Percentiles rank a stretch among this genome's conserved stretches.
Conservation (phyloP, 768 basidiomycete species). For the Boletus pseudopeckii region DNA sequence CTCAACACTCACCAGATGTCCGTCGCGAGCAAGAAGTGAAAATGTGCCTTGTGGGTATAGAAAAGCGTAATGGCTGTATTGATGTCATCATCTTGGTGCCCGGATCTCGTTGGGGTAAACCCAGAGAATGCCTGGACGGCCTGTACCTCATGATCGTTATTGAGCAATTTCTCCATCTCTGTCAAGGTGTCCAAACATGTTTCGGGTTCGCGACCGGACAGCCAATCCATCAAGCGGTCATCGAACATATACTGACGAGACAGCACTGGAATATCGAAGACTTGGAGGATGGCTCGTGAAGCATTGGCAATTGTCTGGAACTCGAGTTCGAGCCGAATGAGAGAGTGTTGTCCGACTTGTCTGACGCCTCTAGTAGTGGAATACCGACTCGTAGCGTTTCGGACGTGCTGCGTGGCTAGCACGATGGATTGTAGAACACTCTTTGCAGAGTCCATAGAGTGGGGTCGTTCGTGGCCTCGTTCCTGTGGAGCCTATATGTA, state of each 20-base stretch:
- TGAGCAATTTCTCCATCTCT: not conserved
- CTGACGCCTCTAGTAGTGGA: not conserved
- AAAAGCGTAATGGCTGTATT: not conserved
- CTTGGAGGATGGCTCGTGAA: constrained; percentile 3
- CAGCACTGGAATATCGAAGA: not conserved
- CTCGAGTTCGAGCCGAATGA: constrained; percentile 3
- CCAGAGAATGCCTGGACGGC: too few relatives aligned
- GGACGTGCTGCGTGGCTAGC: not conserved
- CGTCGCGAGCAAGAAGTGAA: constrained; percentile 10
- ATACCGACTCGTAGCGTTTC: not conserved
- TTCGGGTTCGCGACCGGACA: constrained; percentile 1
- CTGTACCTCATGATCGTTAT: not conserved
- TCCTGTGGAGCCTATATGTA: too few relatives aligned
- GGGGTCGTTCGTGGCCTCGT: too few relatives aligned
- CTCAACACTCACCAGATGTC: constrained; percentile 4
- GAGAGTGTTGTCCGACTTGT: constrained; percentile 3
- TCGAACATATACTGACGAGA: constrained; percentile 1
- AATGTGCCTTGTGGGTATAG: not conserved
- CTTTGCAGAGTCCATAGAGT: constrained; percentile 7
- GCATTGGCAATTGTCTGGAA: constrained; percentile 5
- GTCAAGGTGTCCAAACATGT: constrained; percentile 1
- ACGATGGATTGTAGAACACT: not conserved
- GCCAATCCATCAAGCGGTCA: constrained; percentile 5
- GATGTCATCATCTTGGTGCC: not conserved
- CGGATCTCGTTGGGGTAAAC: not conserved